Evolutionary conservation across 305 asterid species (phyloP).

Genomic region (Fraxinus albicans): DNA sequence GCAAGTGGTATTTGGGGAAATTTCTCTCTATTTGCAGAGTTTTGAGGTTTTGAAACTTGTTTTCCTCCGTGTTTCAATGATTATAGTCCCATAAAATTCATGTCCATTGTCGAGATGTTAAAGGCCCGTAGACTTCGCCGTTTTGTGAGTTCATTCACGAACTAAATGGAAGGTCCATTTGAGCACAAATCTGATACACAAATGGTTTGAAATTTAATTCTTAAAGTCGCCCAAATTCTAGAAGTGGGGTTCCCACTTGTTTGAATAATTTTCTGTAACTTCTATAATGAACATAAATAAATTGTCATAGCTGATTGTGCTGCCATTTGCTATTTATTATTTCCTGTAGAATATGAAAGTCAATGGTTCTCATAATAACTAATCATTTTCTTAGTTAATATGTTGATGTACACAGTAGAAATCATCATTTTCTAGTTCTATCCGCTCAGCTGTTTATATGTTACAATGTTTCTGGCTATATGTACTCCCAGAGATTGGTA

Average conservation of each 20-base stretch:
- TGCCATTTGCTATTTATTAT: background rate
- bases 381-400: constrained; percentile 7
- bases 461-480: constrained; percentile 26
- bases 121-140: background rate
- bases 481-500: constrained; percentile 80
- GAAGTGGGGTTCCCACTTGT: background rate
- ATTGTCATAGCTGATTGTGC: background rate
- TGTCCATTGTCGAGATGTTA: background rate
- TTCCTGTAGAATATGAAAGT: background rate
- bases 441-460: constrained; percentile 10
- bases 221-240: background rate
- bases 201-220: background rate
- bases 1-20: background rate
- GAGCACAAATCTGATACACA: background rate
- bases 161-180: background rate
- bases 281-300: constrained; percentile 10
- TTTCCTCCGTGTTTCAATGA: background rate
- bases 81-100: background rate
- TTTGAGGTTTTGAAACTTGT: background rate
- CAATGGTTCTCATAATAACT: background rate
- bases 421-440: constrained; percentile 4
- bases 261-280: constrained; percentile 7
- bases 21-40: background rate
- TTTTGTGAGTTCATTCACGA: background rate
- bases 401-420: background rate